Base-by-base conservation (phyloP, 257 asterid species). In the Nicotiana sylvestris region DNA sequence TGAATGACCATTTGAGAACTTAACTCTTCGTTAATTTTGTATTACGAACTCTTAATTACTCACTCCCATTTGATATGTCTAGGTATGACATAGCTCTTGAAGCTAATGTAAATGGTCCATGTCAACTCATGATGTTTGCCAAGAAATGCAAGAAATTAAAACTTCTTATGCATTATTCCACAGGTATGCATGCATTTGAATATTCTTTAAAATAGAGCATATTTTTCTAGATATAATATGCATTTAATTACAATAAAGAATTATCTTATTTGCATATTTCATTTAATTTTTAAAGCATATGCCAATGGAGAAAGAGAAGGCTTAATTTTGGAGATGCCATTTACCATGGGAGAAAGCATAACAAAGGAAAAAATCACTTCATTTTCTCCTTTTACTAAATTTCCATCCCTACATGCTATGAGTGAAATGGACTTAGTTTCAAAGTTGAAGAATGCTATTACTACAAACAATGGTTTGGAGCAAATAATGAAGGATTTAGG, bases 31-130 rank as follows among this genome's bases (percentile, higher is more conserved):
- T 35, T 43, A 43, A 2, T 43, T 43, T 43, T 43, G 11, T 43
- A 9, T 43, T 43, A 43, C 2, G 51, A 43, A 43, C 0, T 8
- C 10, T 2, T 43, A 43, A 49, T 32, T 32, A 32, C 11, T 9
- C 55, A 9, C 56, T 51, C 57, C 16, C 57, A 51, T 74, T 1
- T 7, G 46, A 46, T 25, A 3, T 10, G 4, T 16, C 1, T 49
- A 91, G 95, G 86, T 91, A 91, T 53, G 93, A 91, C 49, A 10
- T 81, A 39, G 61, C 88, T 29, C 35, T 90, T 12, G 90, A 90
- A 15, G 32, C 81, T 33, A 91, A 91, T 2, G 85, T 88, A 76
- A 86, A 76, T 21, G 93, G 93, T 79, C 78, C 58, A 37, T 69
- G 2, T n/a, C 77, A 69, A 37, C 56, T 69, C 56, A n/a, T 69